phyloP scores from a whole-genome alignment of 2,329 filamentous ascomycete species.

The Pseudocercospora macadamiae region DNA sequence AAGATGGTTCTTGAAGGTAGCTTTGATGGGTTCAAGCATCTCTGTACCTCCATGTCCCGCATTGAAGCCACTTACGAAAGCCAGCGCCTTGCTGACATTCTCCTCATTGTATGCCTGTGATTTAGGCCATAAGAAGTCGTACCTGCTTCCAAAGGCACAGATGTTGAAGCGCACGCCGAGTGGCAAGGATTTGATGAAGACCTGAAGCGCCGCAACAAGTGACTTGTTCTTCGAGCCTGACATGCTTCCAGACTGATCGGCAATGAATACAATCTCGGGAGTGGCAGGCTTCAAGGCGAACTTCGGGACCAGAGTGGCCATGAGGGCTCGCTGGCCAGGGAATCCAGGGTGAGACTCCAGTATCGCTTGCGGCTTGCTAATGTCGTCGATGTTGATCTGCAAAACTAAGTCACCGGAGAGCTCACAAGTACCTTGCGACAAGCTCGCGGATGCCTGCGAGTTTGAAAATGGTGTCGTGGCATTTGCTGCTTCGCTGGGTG shows the following conservation, averaged over 20 bases:
- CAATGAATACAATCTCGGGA: slow-evolving; percentile 72
- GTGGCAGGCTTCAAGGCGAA: slow-evolving; percentile 62
- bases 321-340: slow-evolving; percentile 65
- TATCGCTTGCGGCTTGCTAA: slow-evolving; percentile 64
- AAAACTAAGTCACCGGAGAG: slow-evolving; percentile 70
- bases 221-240: slow-evolving; percentile 53
- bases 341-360: slow-evolving; percentile 68
- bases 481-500: slow-evolving; percentile 38
- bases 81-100: slow-evolving; percentile 49
- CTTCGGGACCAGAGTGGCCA: slow-evolving; percentile 71
- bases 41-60: slow-evolving; percentile 59
- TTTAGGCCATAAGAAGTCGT: slow-evolving; percentile 53
- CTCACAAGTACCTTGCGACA: slow-evolving; percentile 56
- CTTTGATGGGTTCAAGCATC: slow-evolving; percentile 52
- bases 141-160: slow-evolving; percentile 63
- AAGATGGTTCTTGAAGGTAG: slow-evolving; percentile 51
- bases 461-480: slow-evolving; percentile 50
- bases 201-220: slow-evolving; percentile 58
- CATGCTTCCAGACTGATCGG: slow-evolving; percentile 74
- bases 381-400: slow-evolving; percentile 63
- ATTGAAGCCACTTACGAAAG: slow-evolving; percentile 47
- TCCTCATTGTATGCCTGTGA: slow-evolving; percentile 52
- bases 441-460: slow-evolving; percentile 63
- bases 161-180: slow-evolving; percentile 70
- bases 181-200: slow-evolving; percentile 69